A percentile compares a stretch with the other conserved stretches of the same genome.
Evolutionary conservation across 2,329 filamentous ascomycete genomes (phyloP).

Genomic region (Didymella arachidicola): DNA sequence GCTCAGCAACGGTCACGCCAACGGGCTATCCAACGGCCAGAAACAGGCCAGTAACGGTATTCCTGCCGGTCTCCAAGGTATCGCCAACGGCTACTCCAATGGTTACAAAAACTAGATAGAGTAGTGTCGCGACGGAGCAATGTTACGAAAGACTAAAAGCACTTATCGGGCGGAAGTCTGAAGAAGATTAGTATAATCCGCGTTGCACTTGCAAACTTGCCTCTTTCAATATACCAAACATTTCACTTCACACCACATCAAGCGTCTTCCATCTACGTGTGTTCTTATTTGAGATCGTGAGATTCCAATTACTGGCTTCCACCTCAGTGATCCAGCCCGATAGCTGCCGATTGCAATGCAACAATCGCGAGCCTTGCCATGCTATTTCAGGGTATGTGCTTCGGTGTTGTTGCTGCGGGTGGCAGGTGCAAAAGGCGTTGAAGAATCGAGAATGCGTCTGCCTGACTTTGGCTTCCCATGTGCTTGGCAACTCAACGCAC

Average conservation of each 20-base stretch:
- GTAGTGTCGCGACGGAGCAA: not conserved
- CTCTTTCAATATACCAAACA: constrained; percentile 15
- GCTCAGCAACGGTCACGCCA: constrained; percentile 34
- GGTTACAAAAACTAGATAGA: constrained; percentile 41
- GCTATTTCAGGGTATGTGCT: not conserved
- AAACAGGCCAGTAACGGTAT: constrained; percentile 28
- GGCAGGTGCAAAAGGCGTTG: not conserved
- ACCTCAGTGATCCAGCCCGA: not conserved
- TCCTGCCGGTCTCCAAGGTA: constrained; percentile 25
- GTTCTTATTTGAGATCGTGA: not conserved
- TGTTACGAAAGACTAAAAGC: constrained; percentile 10
- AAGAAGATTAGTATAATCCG: constrained; percentile 2
- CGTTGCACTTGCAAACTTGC: constrained; percentile 17
- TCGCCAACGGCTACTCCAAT: constrained; percentile 44
- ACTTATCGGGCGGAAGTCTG: constrained; percentile 8
- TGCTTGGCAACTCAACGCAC: not conserved
- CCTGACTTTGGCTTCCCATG: not conserved
- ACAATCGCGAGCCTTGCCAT: not conserved
- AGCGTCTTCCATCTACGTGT: not conserved
- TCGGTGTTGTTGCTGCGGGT: not conserved
- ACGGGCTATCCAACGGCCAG: constrained; percentile 28
- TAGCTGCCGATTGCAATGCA: not conserved
- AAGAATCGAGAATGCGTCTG: not conserved
- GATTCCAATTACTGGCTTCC: not conserved
- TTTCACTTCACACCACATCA: constrained; percentile 5